Conservation (phyloP, 805 yeast genomes). For the Osmozyma mogii region DNA sequence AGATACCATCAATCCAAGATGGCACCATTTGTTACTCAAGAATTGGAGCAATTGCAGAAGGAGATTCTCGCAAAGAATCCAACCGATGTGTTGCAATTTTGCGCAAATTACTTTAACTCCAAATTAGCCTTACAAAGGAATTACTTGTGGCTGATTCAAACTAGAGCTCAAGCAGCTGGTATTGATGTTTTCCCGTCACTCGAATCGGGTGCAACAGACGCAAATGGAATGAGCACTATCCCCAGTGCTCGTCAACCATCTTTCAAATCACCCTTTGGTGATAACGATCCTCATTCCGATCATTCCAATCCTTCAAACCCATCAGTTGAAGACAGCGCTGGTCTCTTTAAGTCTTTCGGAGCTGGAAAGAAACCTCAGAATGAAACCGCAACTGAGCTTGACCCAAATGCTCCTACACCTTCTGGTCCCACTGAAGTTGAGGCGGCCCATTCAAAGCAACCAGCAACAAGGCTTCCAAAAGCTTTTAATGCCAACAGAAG, state of each 20-base stretch:
- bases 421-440: slow-evolving; percentile 11
- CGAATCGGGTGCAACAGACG: slow-evolving; percentile 25
- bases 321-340: slow-evolving; percentile 6
- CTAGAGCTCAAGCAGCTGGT: slow-evolving; percentile 43
- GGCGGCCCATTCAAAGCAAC: slow-evolving; percentile 14
- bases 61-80: slow-evolving; percentile 50
- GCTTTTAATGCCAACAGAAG: slow-evolving; percentile 76
- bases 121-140: slow-evolving; percentile 55
- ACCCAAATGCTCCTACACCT: slow-evolving; percentile 12
- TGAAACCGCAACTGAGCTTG: too few species aligned
- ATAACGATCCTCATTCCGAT: slow-evolving; percentile 55
- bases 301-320: slow-evolving; percentile 16
- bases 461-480: slow-evolving; percentile 37
- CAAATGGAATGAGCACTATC: slow-evolving; percentile 18
- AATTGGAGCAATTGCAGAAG: slow-evolving; percentile 55
- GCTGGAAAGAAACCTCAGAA: slow-evolving; percentile 5
- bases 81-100: slow-evolving; percentile 62
- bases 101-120: slow-evolving; percentile 62
- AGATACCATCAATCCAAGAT: too few species aligned
- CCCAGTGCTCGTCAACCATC: slow-evolving; percentile 33
- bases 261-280: slow-evolving; percentile 57
- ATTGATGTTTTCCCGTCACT: slow-evolving; percentile 37
- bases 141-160: slow-evolving; percentile 42
- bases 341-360: slow-evolving; percentile 22
- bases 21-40: slow-evolving; percentile 34